Percentiles rank a stretch among this genome's conserved stretches.
These are phyloP conservation scores for Annulohypoxylon truncatum DNA, from an alignment of 2,329 filamentous ascomycete genomes.

Conservation along the genomic window DNA sequence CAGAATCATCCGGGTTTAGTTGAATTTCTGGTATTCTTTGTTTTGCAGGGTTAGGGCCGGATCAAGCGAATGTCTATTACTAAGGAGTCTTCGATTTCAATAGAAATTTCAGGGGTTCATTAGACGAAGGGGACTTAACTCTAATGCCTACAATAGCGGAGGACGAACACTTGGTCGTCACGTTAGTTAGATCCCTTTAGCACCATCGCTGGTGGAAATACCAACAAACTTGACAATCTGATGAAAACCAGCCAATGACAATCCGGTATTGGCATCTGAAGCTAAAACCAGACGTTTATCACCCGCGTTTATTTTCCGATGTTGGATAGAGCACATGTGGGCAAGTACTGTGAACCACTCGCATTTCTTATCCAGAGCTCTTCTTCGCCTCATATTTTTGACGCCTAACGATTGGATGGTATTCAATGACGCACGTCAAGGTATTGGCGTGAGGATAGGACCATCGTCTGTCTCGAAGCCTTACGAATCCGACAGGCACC, in stretches of 20 bases:
- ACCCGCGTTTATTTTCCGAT: constrained; percentile 37
- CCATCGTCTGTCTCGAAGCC: constrained; percentile 7
- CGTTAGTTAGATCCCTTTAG: constrained; percentile 10
- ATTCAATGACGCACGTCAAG: background rate
- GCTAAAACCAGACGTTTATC: constrained; percentile 21
- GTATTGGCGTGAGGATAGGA: constrained; percentile 5
- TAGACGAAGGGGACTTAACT: constrained; percentile 7
- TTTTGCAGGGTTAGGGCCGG: background rate
- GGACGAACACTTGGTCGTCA: background rate
- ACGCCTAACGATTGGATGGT: constrained; percentile 17
- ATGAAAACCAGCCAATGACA: constrained; percentile 14
- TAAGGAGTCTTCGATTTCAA: constrained; percentile 1
- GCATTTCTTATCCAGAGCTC: background rate
- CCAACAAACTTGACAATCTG: background rate
- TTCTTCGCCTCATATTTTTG: constrained; percentile 19
- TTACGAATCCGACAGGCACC: constrained; percentile 28
- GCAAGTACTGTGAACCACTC: constrained; percentile 11
- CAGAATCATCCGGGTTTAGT: background rate
- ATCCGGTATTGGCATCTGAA: constrained; percentile 18
- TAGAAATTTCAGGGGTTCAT: background rate
- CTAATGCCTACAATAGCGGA: constrained; percentile 4
- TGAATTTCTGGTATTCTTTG: background rate
- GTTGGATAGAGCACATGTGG: constrained; percentile 14
- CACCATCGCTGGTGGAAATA: background rate
- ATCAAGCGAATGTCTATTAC: background rate